Conservation (phyloP, 495 filamentous ascomycete genomes). For the Aspergillus sparsus region DNA sequence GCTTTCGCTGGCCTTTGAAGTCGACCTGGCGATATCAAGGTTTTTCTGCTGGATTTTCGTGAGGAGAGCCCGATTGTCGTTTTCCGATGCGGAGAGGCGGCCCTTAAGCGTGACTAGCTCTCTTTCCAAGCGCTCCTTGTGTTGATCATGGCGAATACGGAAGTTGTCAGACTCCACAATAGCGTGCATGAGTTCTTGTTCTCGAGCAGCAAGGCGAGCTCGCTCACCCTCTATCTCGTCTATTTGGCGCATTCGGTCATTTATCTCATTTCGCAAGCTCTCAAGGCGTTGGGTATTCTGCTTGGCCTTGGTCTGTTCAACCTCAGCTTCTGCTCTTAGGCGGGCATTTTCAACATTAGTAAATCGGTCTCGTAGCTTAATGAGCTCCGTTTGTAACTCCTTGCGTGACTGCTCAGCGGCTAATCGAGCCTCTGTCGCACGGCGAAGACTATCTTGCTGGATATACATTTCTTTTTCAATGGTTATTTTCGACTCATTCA, state of each 20-base stretch:
- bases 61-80: slow-evolving; percentile 91
- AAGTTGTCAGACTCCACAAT: slow-evolving; percentile 88
- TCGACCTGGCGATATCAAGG: slow-evolving; percentile 90
- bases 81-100: slow-evolving; percentile 88
- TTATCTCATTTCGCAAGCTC: slow-evolving; percentile 74
- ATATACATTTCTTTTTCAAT: slow-evolving; percentile 98
- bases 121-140: slow-evolving; percentile 87
- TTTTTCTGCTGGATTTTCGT: slow-evolving; percentile 99
- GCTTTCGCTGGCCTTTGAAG: slow-evolving; percentile 80
- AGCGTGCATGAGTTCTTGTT: slow-evolving; percentile 77
- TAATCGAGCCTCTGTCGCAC: slow-evolving; percentile 77
- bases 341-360: slow-evolving; percentile 81
- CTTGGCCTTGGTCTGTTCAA: slow-evolving; percentile 75
- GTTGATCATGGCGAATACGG: slow-evolving; percentile 82
- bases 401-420: slow-evolving; percentile 84
- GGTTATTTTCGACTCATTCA: slow-evolving; percentile 93
- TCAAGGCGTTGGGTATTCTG: slow-evolving; percentile 81
- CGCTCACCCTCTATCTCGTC: slow-evolving; percentile 76
- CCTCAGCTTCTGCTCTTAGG: slow-evolving; percentile 73
- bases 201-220: slow-evolving; percentile 67
- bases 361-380: slow-evolving; percentile 78
- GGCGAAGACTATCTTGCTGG: slow-evolving; percentile 92
- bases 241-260: slow-evolving; percentile 66
- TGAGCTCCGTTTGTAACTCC: slow-evolving; percentile 82
- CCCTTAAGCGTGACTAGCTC: slow-evolving; percentile 93